Conservation (phyloP, 2,329 filamentous ascomycete species). For the Bisporella sp. region DNA sequence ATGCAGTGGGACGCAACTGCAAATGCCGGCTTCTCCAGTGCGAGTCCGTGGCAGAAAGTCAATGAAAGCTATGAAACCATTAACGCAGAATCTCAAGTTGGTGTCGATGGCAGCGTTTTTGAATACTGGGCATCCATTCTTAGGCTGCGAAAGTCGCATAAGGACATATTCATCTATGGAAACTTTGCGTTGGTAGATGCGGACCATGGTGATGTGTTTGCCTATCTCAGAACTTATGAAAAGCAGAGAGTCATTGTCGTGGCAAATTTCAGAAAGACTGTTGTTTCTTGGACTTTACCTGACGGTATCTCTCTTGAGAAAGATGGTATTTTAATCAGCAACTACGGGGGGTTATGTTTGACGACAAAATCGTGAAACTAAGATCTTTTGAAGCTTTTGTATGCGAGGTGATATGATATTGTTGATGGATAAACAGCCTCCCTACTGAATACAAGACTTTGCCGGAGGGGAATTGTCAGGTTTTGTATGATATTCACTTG, state of each 20-base stretch:
- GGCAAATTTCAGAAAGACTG: constrained; percentile 13
- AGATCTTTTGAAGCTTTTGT: constrained; percentile 17
- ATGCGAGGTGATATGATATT: neutral
- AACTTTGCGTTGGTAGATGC: constrained; percentile 10
- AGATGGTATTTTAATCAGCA: constrained; percentile 10
- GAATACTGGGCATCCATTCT: constrained; percentile 15
- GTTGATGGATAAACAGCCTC: too few species aligned
- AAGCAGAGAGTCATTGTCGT: constrained; percentile 9
- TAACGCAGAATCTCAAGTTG: constrained; percentile 28
- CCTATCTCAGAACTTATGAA: constrained; percentile 1
- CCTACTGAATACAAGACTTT: too few species aligned
- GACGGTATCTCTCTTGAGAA: constrained; percentile 1
- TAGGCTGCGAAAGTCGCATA: constrained; percentile 8
- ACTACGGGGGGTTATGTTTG: constrained; percentile 6
- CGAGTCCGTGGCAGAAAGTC: constrained; percentile 50
- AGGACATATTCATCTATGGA: constrained; percentile 15
- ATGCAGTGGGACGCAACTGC: constrained; percentile 57
- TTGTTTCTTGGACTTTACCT: constrained; percentile 13
- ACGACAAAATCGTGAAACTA: constrained; percentile 6
- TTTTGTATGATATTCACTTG: too few species aligned
- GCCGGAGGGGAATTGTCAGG: too few species aligned
- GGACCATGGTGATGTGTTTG: constrained; percentile 3
- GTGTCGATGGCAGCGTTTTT: constrained; percentile 4
- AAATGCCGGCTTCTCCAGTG: constrained; percentile 59
- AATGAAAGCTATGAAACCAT: constrained; percentile 45